A percentile compares a stretch with the other conserved stretches of the same genome.
Conservation (phyloP, 176 grass and related monocot genomes). For the Canna indica region DNA sequence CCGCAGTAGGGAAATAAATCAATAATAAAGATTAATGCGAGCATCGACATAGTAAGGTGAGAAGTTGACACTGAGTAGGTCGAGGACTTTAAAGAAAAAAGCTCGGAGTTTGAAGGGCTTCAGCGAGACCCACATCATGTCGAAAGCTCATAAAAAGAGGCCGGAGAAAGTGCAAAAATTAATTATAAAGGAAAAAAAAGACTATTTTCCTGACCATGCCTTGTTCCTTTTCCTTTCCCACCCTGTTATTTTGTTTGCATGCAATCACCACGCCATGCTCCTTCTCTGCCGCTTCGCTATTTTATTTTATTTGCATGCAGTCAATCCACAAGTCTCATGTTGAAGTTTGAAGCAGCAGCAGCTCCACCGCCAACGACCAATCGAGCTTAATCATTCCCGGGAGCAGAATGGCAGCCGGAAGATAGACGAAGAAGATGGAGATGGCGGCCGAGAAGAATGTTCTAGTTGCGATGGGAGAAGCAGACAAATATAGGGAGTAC, state of each 20-base stretch:
- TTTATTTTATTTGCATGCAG: slow-evolving; percentile 20
- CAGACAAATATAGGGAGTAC: slow-evolving; percentile 13
- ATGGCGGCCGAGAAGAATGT: background rate
- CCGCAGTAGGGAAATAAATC: no score
- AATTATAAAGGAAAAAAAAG: no score
- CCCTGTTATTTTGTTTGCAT: slow-evolving; percentile 1
- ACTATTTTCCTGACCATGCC: background rate
- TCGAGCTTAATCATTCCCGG: no score
- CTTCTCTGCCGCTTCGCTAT: background rate
- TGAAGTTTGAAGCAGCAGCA: no score
- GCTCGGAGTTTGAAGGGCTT: background rate
- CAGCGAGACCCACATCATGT: slow-evolving; percentile 2
- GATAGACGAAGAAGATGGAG: background rate
- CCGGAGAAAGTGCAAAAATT: background rate
- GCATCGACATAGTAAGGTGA: no score
- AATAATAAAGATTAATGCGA: no score
- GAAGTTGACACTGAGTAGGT: background rate
- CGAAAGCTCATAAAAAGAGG: background rate
- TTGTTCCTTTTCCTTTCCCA: background rate
- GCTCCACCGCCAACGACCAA: no score
- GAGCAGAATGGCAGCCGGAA: no score
- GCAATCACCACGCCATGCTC: slow-evolving; percentile 10
- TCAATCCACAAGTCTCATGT: background rate
- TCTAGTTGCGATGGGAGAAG: background rate
- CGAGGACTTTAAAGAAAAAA: background rate